These are phyloP conservation scores for Persicaria maculosa DNA, from an alignment of 148 eudicot genomes.

Conservation along the genomic window DNA sequence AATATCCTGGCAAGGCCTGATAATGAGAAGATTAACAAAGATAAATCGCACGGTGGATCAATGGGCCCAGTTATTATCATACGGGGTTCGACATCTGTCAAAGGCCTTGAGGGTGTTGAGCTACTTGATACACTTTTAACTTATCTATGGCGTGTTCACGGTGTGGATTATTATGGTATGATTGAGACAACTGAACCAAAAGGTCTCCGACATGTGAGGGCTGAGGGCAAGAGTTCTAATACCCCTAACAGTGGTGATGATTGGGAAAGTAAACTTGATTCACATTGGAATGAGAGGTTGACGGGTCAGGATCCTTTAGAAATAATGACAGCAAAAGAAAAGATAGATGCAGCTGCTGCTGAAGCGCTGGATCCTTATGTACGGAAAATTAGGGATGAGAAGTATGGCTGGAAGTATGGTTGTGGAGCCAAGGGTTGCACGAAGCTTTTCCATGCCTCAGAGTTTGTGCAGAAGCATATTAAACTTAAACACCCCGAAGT, in stretches of 20 bases:
- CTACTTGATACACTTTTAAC: conserved; percentile 83
- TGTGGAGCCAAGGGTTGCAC: conserved; percentile 99
- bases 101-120: conserved; percentile 92
- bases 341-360: conserved; percentile 85
- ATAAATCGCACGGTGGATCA: conserved; percentile 65
- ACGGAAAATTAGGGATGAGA: conserved; percentile 94
- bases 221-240: conserved; percentile 57
- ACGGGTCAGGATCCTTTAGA: conserved; percentile 70
- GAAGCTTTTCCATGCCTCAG: conserved; percentile 96
- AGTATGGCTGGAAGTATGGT: conserved; percentile 99
- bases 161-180: conserved; percentile 86
- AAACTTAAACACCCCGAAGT: conserved; percentile 89
- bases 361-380: conserved; percentile 89
- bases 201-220: conserved; percentile 83
- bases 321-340: conserved; percentile 87
- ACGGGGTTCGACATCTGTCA: conserved; percentile 68
- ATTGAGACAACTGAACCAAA: conserved; percentile 70
- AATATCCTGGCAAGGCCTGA: conserved; percentile 67
- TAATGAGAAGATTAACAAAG: conserved; percentile 36
- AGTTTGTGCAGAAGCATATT: conserved; percentile 93
- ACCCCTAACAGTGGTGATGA: conserved; percentile 39
- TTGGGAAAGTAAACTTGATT: conserved; percentile 88
- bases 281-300: conserved; percentile 80
- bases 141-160: conserved; percentile 96
- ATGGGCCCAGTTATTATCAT: conserved; percentile 68